phyloP scores from a whole-genome alignment of 129 eudicot genomes.

The Rutidosis leptorrhynchoides region DNA sequence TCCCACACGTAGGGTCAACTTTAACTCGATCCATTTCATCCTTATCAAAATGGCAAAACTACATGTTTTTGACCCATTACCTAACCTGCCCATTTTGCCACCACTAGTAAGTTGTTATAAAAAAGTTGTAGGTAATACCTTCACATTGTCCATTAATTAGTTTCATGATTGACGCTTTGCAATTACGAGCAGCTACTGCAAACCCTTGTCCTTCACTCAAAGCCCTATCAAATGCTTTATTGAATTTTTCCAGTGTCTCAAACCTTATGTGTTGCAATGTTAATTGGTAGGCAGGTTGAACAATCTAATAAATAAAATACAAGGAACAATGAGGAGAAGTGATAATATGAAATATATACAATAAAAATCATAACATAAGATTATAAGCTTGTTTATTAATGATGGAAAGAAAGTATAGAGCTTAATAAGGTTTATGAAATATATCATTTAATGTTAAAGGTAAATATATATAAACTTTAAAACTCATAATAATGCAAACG shows the following conservation, averaged over 20 bases:
- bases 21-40: not conserved
- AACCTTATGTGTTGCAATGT: constrained; percentile 64
- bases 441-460: not conserved
- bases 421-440: not conserved
- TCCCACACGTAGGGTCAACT: not conserved
- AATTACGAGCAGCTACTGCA: constrained; percentile 55
- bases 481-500: not conserved
- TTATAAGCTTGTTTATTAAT: not conserved
- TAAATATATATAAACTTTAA: not conserved
- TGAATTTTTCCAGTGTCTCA: constrained; percentile 54
- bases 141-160: constrained; percentile 53
- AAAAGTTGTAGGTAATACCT: constrained; percentile 39
- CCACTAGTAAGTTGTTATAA: not conserved
- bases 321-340: constrained; percentile 14
- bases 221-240: constrained; percentile 59
- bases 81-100: not conserved
- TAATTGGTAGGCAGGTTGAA: constrained; percentile 56
- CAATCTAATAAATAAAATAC: constrained; percentile 36
- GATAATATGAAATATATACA: too few relatives aligned
- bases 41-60: not conserved
- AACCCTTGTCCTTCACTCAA: constrained; percentile 65
- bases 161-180: constrained; percentile 41
- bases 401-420: not conserved
- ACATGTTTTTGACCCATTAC: not conserved
- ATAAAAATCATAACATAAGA: too few relatives aligned